These are phyloP conservation scores for Mycotypha africana DNA, from an alignment of 371 early-diverging fungal species.

Conservation along the genomic window DNA sequence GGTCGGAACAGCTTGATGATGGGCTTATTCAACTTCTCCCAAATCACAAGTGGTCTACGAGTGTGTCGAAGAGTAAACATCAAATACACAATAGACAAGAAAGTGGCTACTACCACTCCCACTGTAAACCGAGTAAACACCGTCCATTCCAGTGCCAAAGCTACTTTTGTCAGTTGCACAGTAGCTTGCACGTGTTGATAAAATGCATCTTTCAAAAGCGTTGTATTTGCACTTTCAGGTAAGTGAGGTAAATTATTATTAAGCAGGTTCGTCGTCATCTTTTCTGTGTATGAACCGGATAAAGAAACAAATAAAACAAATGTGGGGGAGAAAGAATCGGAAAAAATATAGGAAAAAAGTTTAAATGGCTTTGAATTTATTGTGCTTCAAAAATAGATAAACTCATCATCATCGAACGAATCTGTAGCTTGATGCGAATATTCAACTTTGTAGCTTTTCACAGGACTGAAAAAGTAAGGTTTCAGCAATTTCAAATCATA, in stretches of 20 bases:
- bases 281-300: conserved; percentile 1
- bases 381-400: too few relatives aligned
- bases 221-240: too few relatives aligned
- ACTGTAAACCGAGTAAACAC: conserved; percentile 40
- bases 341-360: too few relatives aligned
- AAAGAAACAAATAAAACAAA: not conserved
- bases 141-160: conserved; percentile 42
- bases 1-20: conserved; percentile 38
- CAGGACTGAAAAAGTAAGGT: conserved; percentile 38
- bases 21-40: conserved; percentile 43
- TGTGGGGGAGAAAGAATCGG: not conserved
- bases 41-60: conserved; percentile 34
- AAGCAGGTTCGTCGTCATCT: too few relatives aligned
- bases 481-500: conserved; percentile 41
- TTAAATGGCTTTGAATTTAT: too few relatives aligned
- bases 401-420: too few relatives aligned
- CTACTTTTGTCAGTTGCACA: conserved; percentile 25
- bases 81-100: conserved; percentile 32
- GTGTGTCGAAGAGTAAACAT: conserved; percentile 31
- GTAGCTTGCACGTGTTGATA: conserved; percentile 35
- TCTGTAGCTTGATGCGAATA: too few relatives aligned
- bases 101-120: conserved; percentile 30
- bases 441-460: conserved; percentile 30
- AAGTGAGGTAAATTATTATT: too few relatives aligned
- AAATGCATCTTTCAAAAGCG: conserved; percentile 22